Evolutionary conservation across 306 rosid species (phyloP), one percentile per base, ranked within the genome.

Genomic region (Vicia sativa): DNA sequence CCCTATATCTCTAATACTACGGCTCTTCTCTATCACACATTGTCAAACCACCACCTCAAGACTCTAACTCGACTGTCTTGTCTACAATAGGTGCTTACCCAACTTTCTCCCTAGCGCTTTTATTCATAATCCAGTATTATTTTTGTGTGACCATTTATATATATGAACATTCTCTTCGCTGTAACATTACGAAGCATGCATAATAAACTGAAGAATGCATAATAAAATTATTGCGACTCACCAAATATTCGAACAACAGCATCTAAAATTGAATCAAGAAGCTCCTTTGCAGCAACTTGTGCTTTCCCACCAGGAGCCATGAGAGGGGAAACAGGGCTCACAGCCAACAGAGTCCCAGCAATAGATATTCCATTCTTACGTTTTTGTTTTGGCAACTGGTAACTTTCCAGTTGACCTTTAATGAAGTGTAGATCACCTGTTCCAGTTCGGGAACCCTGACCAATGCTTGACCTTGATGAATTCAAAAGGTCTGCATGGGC

Each of bases 251-350:
- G 95, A 83, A 85, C 93, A 65, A 84, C 74, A 2, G 89, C 66
- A 58, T 95, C 97, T 81, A 95, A 81, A 78, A 95, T 78, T 73
- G 95, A 88, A 88, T 85, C 91, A 72, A 95, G 87, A 76, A 95
- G 92, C 62, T 90, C 97, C 77, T 78, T 90, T 18, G 99, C 88
- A 11, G 90, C 82, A 65, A 79, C 81, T 85, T 95, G 99, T 4
- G 95, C 97, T 79, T 87, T 90, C 65, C 99, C 99, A 15, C 74
- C 70, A 18, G 99, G 99, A 76, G 96, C 96, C 99, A 95, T 95
- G 71, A 88, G 91, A 45, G 92, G 87, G 1, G 99, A 90, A 61
- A 95, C 99, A 28, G 99, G 99, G 87, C 99, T 95, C 45, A 85
- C 97, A 5, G 96, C 87, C 83, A 87, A 81, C 65, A 90, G 79